Evolutionary conservation across 2,329 filamentous ascomycete species (phyloP), one percentile per base, ranked within the genome.

Genomic region (Emydomyces testavorans): DNA sequence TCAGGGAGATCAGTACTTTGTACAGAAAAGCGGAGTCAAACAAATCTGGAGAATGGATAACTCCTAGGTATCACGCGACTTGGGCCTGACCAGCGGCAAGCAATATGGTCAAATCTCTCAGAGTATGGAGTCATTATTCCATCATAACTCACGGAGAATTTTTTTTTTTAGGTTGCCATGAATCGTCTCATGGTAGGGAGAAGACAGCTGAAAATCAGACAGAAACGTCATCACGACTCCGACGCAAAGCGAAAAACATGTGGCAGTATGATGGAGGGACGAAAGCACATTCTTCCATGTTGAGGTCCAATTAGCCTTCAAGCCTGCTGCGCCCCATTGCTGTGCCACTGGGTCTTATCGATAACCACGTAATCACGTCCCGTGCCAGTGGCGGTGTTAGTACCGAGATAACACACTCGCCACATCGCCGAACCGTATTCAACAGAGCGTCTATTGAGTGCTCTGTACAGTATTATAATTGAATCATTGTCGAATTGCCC

Each of bases 281-380:
- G n/a, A n/a, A n/a, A n/a, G n/a, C n/a, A n/a, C n/a, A n/a, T n/a
- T 8, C 29, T 7, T 32, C 7, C 29, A 32, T n/a, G 29, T n/a
- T 11, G 26, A 32, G 2, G 29, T 32, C n/a, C 3, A 21, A 10
- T 13, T 20, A 10, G 20, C 13, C 15, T 16, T 28, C 6, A 28
- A 15, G 2, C 8, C 7, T 18, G 39, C 39, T 41, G 39, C 39
- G 39, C 39, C 39, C 31, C 39, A 13, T 32, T 5, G n/a, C 31
- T 28, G 42, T 36, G 42, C 42, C 42, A 45, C 42, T 23, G 10
- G 6, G 21, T 18, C n/a, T 36, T 36, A 45, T 45, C 31, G 42
- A 45, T 45, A 36, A 45, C 18, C 4, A 40, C 2, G 13, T 11
- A 26, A n/a, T 10, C n/a, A 26, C n/a, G n/a, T n/a, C n/a, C n/a